Conservation (phyloP, 805 yeast species). For the Wickerhamiella slavikovae region DNA sequence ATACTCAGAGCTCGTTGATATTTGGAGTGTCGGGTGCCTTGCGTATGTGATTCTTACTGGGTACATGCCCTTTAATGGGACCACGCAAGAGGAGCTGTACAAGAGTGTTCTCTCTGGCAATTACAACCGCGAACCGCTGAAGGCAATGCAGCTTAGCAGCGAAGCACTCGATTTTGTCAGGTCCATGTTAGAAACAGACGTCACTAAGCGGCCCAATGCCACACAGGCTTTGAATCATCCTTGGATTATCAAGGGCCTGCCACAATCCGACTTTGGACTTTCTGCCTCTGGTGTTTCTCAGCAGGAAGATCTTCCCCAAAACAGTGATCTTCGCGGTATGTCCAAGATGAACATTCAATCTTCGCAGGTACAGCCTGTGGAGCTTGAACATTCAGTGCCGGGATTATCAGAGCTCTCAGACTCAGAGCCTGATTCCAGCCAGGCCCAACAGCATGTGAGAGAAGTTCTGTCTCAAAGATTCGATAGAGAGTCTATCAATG, state of each 20-base stretch:
- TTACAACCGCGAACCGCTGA: constrained; percentile 43
- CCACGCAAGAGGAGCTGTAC: constrained; percentile 71
- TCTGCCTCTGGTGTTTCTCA: neutral
- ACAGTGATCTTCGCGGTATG: neutral
- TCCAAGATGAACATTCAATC: neutral
- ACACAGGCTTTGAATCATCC: constrained; percentile 54
- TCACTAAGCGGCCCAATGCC: constrained; percentile 52
- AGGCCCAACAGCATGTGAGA: neutral
- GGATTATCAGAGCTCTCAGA: neutral
- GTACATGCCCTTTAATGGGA: constrained; percentile 86
- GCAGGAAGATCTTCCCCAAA: neutral
- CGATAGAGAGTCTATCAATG: constrained; percentile 9
- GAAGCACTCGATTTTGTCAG: constrained; percentile 57
- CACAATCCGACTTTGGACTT: neutral
- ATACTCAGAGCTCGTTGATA: constrained; percentile 79
- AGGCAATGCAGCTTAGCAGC: constrained; percentile 40
- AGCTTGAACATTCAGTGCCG: constrained; percentile 1
- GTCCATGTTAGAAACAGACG: constrained; percentile 56
- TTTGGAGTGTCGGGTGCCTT: constrained; percentile 95
- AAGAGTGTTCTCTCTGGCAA: constrained; percentile 56
- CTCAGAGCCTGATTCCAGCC: neutral
- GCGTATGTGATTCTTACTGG: constrained; percentile 83
- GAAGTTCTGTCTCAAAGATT: neutral
- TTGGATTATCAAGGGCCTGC: constrained; percentile 34
- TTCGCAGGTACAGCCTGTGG: neutral